Conservation (phyloP, 2,329 filamentous ascomycete species). For the Curvularia hawaiiensis region DNA sequence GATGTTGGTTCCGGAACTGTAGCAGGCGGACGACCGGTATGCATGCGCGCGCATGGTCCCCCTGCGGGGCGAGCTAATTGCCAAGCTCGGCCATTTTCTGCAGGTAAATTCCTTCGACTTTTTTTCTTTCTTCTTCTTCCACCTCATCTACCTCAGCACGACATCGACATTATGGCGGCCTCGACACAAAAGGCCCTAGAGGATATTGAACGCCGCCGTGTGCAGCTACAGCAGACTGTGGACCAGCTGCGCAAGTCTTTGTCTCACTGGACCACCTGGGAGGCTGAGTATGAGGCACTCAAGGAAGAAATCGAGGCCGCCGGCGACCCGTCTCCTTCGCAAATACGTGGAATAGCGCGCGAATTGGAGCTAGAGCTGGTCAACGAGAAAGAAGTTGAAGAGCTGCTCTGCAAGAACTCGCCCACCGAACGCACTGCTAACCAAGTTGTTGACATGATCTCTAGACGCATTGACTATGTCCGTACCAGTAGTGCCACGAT, state of each 20-base stretch:
- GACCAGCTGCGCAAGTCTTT: conserved; percentile 75
- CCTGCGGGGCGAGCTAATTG: conserved; percentile 23
- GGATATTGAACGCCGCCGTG: conserved; percentile 75
- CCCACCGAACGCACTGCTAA: conserved; percentile 57
- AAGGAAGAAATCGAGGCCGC: conserved; percentile 74
- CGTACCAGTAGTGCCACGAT: conserved; percentile 77
- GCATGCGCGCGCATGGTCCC: conserved; percentile 16
- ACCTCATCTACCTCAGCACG: conserved; percentile 10
- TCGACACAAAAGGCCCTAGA: conserved; percentile 58
- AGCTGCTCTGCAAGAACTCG: conserved; percentile 56
- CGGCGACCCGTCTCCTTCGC: conserved; percentile 28
- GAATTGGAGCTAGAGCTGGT: conserved; percentile 69
- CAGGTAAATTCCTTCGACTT: conserved; percentile 15
- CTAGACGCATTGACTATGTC: conserved; percentile 86
- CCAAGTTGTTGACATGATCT: conserved; percentile 71
- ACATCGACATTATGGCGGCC: conserved; percentile 29
- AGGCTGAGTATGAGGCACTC: conserved; percentile 87
- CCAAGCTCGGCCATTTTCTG: conserved; percentile 21
- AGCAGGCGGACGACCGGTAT: conserved; percentile 3
- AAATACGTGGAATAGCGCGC: conserved; percentile 55
- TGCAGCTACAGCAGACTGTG: conserved; percentile 76
- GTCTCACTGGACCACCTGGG: conserved; percentile 87
- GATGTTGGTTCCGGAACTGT: background rate
- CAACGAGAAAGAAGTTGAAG: conserved; percentile 63
- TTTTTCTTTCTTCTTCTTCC: background rate